Percentiles rank a stretch among this genome's conserved stretches.
Conservation (phyloP, 73 alveolate species). For the Blepharisma stoltei region DNA sequence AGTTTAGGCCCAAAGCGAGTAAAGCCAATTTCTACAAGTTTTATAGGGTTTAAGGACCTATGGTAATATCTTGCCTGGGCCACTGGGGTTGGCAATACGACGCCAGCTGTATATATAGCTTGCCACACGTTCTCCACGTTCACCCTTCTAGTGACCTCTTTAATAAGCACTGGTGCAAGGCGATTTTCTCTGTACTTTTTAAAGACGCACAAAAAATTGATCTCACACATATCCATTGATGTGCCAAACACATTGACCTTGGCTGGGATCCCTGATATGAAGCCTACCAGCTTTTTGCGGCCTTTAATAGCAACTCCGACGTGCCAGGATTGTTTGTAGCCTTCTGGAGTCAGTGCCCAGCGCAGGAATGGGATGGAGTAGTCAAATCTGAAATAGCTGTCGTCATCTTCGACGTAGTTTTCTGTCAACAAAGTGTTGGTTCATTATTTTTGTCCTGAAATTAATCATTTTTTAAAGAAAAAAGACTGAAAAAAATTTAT, state of each 20-base stretch:
- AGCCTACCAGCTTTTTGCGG: constrained; percentile 76
- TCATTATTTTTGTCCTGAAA: too few species aligned
- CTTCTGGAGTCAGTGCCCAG: constrained; percentile 95
- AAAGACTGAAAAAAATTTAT: too few species aligned
- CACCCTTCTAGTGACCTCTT: constrained; percentile 98
- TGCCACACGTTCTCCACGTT: constrained; percentile 93
- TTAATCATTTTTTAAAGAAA: too few species aligned
- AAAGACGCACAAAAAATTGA: constrained; percentile 97
- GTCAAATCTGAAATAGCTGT: constrained; percentile 72
- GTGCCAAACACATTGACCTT: constrained; percentile 51
- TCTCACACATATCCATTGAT: constrained; percentile 92
- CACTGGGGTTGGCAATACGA: constrained; percentile 47
- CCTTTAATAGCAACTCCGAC: constrained; percentile 71
- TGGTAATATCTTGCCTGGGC: constrained; percentile 82
- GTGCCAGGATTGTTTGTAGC: constrained; percentile 75
- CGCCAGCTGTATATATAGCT: constrained; percentile 75
- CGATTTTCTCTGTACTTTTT: constrained; percentile 93
- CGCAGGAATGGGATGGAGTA: constrained; percentile 84
- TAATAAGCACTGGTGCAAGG: constrained; percentile 91
- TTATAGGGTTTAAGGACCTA: constrained; percentile 94
- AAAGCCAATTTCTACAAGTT: constrained; percentile 88
- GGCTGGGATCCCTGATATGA: constrained; percentile 97
- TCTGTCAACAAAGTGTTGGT: constrained; percentile 86
- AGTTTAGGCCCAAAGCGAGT: constrained; percentile 47
- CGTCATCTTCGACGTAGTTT: constrained; percentile 98